Evolutionary conservation across 192 early-diverging fungal genomes (phyloP), one percentile per base, ranked within the genome.

Genomic region (Funneliformis mosseae): DNA sequence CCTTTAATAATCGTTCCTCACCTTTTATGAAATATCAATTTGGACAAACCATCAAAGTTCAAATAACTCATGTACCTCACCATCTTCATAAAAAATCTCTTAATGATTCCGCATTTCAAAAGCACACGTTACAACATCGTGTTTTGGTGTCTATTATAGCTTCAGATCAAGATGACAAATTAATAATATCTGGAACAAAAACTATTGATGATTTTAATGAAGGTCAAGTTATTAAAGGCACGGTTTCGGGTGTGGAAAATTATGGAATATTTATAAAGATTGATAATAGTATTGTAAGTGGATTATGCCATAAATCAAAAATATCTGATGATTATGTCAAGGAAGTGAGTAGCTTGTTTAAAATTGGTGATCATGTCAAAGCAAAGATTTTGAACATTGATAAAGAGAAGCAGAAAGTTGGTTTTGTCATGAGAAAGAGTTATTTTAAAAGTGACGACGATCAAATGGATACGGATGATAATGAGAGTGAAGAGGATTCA

Each of bases 251-350:
- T 25, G 90, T 96, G 76, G 89, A 92, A 76, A 85, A 87, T 27
- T 94, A 92, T 83, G 96, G 95, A 42, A 90, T 96, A 27, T 94
- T 97, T 81, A 92, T 97, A 77, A 90, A 92, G 82, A 87, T 96
- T 14, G 90, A 96, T 50, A 89, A 95, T 79, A 89, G 88, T 80
- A 85, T 86, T 74, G 81, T 97, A 28, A 92, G 88, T 62, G 96
- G 96, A 74, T 88, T 97, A 43, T 97, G 96, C 83, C 95, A 97
- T 81, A 90, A 87, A 28, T 91, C 92, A 43, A 91, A 97, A 87
- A 91, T 96, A 71, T 93, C 95, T 4, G 96, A 97, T 85, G 92
- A 89, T 70, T 88, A 87, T n/a, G 88, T 92, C 39, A 89, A 88
- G 1, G 90, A 92, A 50, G 87, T 96, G 28, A 88, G 89, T 16